These are phyloP conservation scores for Boeremia exigua DNA, from an alignment of 2,329 filamentous ascomycete species.

Conservation along the genomic window DNA sequence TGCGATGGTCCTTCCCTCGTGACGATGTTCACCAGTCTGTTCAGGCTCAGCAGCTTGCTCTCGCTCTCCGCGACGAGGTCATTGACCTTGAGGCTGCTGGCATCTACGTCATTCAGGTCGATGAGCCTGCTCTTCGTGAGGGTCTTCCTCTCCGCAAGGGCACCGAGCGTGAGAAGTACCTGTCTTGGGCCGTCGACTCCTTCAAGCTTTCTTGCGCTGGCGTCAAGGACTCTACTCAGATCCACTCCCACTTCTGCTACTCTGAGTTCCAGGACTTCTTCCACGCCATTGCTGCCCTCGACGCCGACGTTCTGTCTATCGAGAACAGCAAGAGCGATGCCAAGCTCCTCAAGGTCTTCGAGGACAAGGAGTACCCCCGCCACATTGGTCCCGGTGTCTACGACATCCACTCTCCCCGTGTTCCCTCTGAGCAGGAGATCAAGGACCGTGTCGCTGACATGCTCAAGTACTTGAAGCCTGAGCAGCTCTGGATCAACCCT, in stretches of 20 bases:
- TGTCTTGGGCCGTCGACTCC: slow-evolving; percentile 95
- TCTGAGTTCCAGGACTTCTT: slow-evolving; percentile 99
- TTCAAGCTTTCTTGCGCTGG: slow-evolving; percentile 96
- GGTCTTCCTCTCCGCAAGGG: slow-evolving; percentile 95
- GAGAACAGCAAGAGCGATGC: slow-evolving; percentile 99
- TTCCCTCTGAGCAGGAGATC: slow-evolving; percentile 97
- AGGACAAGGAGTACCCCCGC: slow-evolving; percentile 94
- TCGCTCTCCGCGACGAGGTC: slow-evolving; percentile 98
- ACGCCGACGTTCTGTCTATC: slow-evolving; percentile 97
- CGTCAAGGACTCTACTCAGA: slow-evolving; percentile 95
- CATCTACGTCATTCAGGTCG: slow-evolving; percentile 97
- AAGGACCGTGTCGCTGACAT: slow-evolving; percentile 97
- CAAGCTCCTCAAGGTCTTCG: slow-evolving; percentile 98
- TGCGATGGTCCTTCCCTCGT: slow-evolving; percentile 99
- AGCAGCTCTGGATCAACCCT: slow-evolving; percentile 99
- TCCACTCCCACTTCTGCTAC: slow-evolving; percentile 99
- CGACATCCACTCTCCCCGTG: slow-evolving; percentile 99
- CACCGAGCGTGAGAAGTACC: slow-evolving; percentile 94
- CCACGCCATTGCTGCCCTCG: slow-evolving; percentile 97
- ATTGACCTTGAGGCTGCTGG: slow-evolving; percentile 96
- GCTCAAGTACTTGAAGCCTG: slow-evolving; percentile 91
- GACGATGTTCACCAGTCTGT: slow-evolving; percentile 99
- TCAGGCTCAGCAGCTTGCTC: slow-evolving; percentile 97
- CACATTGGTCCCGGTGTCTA: slow-evolving; percentile 99
- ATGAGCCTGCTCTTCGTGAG: slow-evolving; percentile 98